Conservation (phyloP, 176 grass and related monocot genomes). For the Lolium perenne region DNA sequence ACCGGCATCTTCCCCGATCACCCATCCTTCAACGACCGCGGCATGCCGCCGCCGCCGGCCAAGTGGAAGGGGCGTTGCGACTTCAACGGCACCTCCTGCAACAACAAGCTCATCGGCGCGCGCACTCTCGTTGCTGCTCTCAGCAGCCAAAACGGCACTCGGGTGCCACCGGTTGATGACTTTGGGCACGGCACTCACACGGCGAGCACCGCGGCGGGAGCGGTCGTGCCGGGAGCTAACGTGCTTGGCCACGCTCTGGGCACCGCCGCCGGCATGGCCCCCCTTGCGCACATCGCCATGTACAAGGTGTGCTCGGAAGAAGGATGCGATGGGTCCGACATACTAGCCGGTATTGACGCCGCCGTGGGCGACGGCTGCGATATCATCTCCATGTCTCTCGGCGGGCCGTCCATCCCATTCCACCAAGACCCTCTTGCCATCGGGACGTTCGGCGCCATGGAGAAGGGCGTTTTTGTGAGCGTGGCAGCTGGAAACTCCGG, state of each 20-base stretch:
- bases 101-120: constrained; percentile 40
- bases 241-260: constrained; percentile 24
- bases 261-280: constrained; percentile 39
- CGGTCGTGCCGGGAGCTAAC: constrained; percentile 28
- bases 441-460: constrained; percentile 52
- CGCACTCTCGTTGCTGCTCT: constrained; percentile 35
- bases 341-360: constrained; percentile 44
- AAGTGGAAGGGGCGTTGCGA: constrained; percentile 70
- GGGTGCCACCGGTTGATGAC: background rate
- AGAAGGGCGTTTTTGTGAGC: constrained; percentile 56
- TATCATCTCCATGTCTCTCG: constrained; percentile 45
- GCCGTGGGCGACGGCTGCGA: constrained; percentile 44
- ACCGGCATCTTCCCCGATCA: constrained; percentile 4
- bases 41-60: constrained; percentile 58
- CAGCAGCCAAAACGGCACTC: constrained; percentile 3
- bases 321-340: background rate
- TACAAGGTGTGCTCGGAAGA: background rate
- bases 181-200: constrained; percentile 21
- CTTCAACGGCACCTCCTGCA: constrained; percentile 42
- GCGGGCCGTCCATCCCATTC: constrained; percentile 2
- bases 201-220: background rate
- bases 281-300: constrained; percentile 1
- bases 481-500: constrained; percentile 49
- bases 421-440: constrained; percentile 53
- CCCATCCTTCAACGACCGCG: constrained; percentile 13